Base-by-base conservation (phyloP, 2,329 filamentous ascomycete genomes). In the Monascus ruber region DNA sequence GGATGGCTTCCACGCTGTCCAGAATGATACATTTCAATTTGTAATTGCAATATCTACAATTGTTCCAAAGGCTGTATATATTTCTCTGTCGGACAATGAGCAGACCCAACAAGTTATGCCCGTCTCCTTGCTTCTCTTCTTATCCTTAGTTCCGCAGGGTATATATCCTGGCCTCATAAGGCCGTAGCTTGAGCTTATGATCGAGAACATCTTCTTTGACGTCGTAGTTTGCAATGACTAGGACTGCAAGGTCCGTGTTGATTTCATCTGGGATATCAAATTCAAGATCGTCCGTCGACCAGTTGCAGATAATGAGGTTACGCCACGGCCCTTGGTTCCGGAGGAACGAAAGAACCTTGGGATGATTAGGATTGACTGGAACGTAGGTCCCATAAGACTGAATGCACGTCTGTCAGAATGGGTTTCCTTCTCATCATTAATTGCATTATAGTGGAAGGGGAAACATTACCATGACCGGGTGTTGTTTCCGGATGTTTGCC, bases 401-500 rank as follows among this genome's bases (percentile, higher is more conserved):
- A n/a, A 31, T 11, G 33, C 8, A n/a, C 8, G 37, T 11, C 17
- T 17, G 9, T 34, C n/a, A 33, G 37, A 9, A 6, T 11, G 11
- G 7, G 24, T 17, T 25, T 26, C 11, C 29, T 31, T 31, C 29
- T 31, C 11, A 8, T 31, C 11, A 8, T 31, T 31, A 8, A 8
- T 31, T 11, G 8, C 24, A 11, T 7, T 34, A 3, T 24, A 11
- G 7, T n/a, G 4, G 5, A 31, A 8, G 26, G 5, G 6, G 10
- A 26, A 3, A 37, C 11, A 28, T 38, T 42, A 48, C 46, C 44
- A 48, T 40, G 11, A 46, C 27, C 3, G 46, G 46, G 33, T 74
- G 61, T 29, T 68, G 54, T 47, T 79, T 79, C 40, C 81, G 68
- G 39, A 75, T 51, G 35, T 59, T 48, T 17, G 81, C 59, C 42